Percentiles rank a stretch among this genome's conserved stretches.
These are phyloP conservation scores for Apiotrichum siamense DNA, from an alignment of 1,284 basidiomycete genomes.

Conservation along the genomic window DNA sequence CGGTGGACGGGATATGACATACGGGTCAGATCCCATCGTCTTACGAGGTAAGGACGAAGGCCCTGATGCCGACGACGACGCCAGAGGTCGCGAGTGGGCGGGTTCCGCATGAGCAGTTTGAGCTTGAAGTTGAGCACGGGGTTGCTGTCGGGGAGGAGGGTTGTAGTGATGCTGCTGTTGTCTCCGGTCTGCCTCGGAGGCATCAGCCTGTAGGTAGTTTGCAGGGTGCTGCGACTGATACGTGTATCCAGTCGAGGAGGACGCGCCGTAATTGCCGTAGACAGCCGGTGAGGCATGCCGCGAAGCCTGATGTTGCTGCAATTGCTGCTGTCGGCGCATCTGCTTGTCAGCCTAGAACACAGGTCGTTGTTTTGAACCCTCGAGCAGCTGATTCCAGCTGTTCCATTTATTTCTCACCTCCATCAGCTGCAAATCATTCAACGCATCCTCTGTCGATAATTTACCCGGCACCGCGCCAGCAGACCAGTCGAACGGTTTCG, in stretches of 20 bases:
- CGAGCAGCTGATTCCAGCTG: no score
- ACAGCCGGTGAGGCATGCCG: slow-evolving; percentile 33
- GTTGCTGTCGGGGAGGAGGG: neutral
- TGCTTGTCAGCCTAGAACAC: neutral
- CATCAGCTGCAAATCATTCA: slow-evolving; percentile 38
- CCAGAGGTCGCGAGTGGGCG: neutral
- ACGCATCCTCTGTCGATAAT: slow-evolving; percentile 28
- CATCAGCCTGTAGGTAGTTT: slow-evolving; percentile 6
- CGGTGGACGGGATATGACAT: slow-evolving; percentile 1
- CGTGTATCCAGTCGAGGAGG: slow-evolving; percentile 9
- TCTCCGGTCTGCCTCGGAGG: slow-evolving; percentile 1
- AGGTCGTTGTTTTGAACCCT: no score
- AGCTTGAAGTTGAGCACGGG: neutral
- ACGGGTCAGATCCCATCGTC: neutral
- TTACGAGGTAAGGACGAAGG: neutral
- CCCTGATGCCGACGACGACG: neutral
- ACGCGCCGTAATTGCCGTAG: slow-evolving; percentile 12
- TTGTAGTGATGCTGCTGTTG: slow-evolving; percentile 4
- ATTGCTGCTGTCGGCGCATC: slow-evolving; percentile 3
- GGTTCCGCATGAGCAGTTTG: neutral
- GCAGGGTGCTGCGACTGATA: slow-evolving; percentile 17
- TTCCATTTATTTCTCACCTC: slow-evolving; percentile 28
- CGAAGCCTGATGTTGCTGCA: slow-evolving; percentile 10
- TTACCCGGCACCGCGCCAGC: slow-evolving; percentile 32
- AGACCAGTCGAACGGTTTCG: slow-evolving; percentile 36